Evolutionary conservation across 179 eudicot species (phyloP), one percentile per base, ranked within the genome.

Genomic region (Camellia oleifera): DNA sequence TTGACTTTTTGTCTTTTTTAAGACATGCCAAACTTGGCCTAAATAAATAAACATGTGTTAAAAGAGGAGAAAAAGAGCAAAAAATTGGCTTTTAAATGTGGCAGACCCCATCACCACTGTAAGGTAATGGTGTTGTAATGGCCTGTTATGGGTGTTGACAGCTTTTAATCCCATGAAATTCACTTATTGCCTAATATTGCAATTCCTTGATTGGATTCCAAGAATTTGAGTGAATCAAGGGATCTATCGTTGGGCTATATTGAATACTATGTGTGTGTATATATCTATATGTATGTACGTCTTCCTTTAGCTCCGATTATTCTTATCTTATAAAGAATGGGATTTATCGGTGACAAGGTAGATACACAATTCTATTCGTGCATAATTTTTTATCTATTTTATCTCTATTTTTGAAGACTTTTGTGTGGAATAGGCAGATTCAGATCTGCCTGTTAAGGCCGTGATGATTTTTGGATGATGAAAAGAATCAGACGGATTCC

Each of bases 401-500:
- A 58, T 32, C 40, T 32, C 40, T 1, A 11, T 58, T 58, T 13
- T 3, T 14, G 17, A 58, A 58, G 14, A 18, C n/a, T 2, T 58
- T 0, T 3, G 14, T 17, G 63, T 17, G 63, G 63, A 13, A 14
- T 62, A 32, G 53, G 54, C 45, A 23, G 73, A 15, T 45, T 45
- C 23, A 2, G 23, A 69, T 42, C 15, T 45, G 23, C 23, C 23
- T 32, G 4, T 69, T 17, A 4, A 14, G 14, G 26, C 54, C 73
- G 8, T 69, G 79, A 76, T 76, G 79, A 32, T 32, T 32, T 40
- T 6, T 45, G 78, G 76, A 79, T 82, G 85, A 82, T 74, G 82
- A 79, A 79, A 61, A 9, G 44, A 79, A 73, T 79, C 85, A 69
- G 54, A 54, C 84, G 84, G 84, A 82, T 82, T 79, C 82, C 82